Conservation (phyloP, 331 rosid species). For the Malus hybrid region DNA sequence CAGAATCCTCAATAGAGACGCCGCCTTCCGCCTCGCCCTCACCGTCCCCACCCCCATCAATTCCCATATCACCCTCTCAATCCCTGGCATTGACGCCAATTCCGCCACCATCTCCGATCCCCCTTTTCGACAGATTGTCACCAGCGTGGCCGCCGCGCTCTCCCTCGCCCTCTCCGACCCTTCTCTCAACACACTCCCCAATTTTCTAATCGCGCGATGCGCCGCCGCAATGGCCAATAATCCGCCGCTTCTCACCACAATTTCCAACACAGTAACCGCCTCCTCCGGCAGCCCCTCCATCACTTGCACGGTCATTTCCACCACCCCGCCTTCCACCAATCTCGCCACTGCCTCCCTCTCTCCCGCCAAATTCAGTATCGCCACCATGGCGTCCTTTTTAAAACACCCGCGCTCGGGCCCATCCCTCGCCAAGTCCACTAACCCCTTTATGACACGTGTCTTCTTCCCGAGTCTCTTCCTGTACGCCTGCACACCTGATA, state of each 20-base stretch:
- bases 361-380: constrained; percentile 60
- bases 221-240: constrained; percentile 61
- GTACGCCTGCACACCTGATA: constrained; percentile 35
- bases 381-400: constrained; percentile 63
- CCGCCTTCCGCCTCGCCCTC: constrained; percentile 77
- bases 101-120: constrained; percentile 76
- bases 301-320: constrained; percentile 35
- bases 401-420: constrained; percentile 44
- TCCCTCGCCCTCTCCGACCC: constrained; percentile 80
- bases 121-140: constrained; percentile 68
- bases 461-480: constrained; percentile 60
- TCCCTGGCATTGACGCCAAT: constrained; percentile 51
- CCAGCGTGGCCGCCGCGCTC: constrained; percentile 85
- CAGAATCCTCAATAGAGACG: constrained; percentile 59
- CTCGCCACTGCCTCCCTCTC: constrained; percentile 63
- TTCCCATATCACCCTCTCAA: constrained; percentile 86
- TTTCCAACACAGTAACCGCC: constrained; percentile 62
- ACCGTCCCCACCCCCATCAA: constrained; percentile 66
- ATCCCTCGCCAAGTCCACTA: constrained; percentile 48
- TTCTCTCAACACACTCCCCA: constrained; percentile 49
- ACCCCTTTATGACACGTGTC: constrained; percentile 49
- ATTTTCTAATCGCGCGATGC: constrained; percentile 32
- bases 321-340: constrained; percentile 61
- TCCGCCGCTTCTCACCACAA: constrained; percentile 80
- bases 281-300: constrained; percentile 63